Evolutionary conservation across 768 basidiomycete genomes (phyloP).

Genomic region (Pulveroboletus sp.): DNA sequence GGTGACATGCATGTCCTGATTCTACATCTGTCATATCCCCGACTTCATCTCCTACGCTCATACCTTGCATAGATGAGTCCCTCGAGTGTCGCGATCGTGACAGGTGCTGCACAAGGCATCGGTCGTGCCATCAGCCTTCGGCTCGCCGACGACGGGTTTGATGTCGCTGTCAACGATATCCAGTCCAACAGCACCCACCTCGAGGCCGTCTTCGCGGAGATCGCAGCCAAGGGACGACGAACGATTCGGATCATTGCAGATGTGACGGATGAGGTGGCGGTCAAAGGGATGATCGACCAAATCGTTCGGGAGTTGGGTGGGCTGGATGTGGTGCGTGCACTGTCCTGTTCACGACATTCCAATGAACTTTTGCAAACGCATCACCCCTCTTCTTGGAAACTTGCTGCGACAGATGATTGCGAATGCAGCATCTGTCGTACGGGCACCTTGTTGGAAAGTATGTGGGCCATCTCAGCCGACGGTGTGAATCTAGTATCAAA

Average conservation of each 20-base stretch:
- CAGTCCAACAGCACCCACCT: slow-evolving; percentile 1
- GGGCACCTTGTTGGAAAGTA: slow-evolving; percentile 6
- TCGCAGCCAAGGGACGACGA: not conserved
- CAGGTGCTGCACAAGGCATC: slow-evolving; percentile 44
- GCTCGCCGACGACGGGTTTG: slow-evolving; percentile 42
- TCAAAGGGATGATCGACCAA: slow-evolving; percentile 10
- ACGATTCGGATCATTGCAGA: not conserved
- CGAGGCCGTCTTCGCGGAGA: not conserved
- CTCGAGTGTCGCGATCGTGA: slow-evolving; percentile 37
- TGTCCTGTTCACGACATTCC: not conserved
- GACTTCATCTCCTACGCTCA: not conserved
- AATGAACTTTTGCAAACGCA: not conserved
- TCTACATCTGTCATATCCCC: not conserved
- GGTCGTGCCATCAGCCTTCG: slow-evolving; percentile 45
- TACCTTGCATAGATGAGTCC: not conserved
- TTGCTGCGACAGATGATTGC: slow-evolving; percentile 7
- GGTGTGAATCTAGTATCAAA: no score
- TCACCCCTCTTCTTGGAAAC: not conserved
- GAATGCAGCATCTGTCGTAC: slow-evolving; percentile 8
- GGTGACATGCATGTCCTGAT: no score
- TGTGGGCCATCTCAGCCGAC: not conserved
- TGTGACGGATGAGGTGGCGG: slow-evolving; percentile 4
- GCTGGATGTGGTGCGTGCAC: slow-evolving; percentile 9
- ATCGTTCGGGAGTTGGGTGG: slow-evolving; percentile 8
- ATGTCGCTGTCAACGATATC: slow-evolving; percentile 45